Base-by-base conservation (phyloP, 257 asterid species). In the Ophiorrhiza pumila region DNA sequence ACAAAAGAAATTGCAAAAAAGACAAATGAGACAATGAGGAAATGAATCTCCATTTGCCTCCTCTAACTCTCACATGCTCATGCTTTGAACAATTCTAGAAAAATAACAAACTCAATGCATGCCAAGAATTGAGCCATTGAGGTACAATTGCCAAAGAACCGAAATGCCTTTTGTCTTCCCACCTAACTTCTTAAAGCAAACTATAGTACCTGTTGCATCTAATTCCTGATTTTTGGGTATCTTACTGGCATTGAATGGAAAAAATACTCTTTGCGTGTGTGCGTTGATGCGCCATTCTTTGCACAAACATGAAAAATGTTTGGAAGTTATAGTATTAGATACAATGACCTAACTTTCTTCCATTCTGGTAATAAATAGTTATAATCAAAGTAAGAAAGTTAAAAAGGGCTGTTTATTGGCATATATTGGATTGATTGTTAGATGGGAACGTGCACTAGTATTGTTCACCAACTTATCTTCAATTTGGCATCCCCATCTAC, bases 381-480 rank as follows among this genome's bases (percentile, higher is more conserved):
- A 20, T 1, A 62, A 45, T 34, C 43, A 22, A 7, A 69, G 22
- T 7, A 56, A 31, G 47, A 52, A 7, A 57, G 10, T 62, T 52
- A n/a, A 31, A 22, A 66, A 67, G 41, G 17, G 20, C 20, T 43
- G 31, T 56, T 13, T 14, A 41, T 43, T 20, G 55, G 60, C 64
- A 76, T 37, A 34, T 8, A 37, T 35, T 37, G 18, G 52, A 37
- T 6, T 29, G 34, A 56, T 43, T 58, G 55, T 76, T 73, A 59
- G 85, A 77, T 80, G 77, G 73, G 83, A 74, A 61, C 69, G 42
- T 80, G 73, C 70, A 60, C 70, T 58, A 49, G 41, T 63, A 68
- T 76, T 55, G 85, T 75, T 83, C 81, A 83, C 80, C 87, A 69
- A 83, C 87, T 80, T 64, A 29, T 41, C 78, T 71, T 59, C 52